Conservation (phyloP, 2,329 filamentous ascomycete species). For the Ceratocystis cubensis region DNA sequence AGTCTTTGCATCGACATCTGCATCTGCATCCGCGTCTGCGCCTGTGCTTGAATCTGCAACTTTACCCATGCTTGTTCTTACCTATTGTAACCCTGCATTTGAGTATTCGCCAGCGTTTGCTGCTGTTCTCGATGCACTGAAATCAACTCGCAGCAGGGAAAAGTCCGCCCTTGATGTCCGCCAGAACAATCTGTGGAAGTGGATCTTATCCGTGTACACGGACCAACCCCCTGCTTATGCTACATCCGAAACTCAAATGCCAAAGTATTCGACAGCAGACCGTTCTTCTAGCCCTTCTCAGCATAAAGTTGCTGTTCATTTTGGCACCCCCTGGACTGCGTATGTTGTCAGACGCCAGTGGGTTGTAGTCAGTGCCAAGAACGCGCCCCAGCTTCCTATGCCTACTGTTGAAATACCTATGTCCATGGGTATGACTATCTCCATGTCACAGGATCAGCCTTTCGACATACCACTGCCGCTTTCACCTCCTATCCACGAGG, state of each 20-base stretch:
- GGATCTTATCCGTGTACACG: constrained; percentile 25
- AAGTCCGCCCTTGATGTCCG: constrained; percentile 22
- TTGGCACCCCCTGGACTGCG: constrained; percentile 31
- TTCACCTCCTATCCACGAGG: constrained; percentile 17
- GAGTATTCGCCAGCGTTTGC: constrained; percentile 26
- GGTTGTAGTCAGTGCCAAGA: constrained; percentile 32
- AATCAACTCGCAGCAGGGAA: neutral
- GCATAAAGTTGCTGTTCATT: constrained; percentile 23
- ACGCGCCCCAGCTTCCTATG: constrained; percentile 24
- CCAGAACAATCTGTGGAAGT: constrained; percentile 31
- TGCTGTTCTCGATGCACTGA: constrained; percentile 25
- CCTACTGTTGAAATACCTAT: constrained; percentile 4
- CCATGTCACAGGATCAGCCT: constrained; percentile 2
- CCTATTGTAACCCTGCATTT: constrained; percentile 30
- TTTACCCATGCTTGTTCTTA: constrained; percentile 19
- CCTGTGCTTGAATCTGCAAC: neutral
- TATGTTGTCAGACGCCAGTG: constrained; percentile 29
- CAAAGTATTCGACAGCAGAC: neutral
- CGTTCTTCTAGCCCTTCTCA: constrained; percentile 22
- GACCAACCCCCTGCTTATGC: neutral
- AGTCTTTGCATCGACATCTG: neutral
- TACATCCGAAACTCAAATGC: neutral
- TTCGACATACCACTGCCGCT: constrained; percentile 9
- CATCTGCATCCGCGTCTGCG: neutral
- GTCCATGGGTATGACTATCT: constrained; percentile 14